Evolutionary conservation across 495 filamentous ascomycete species (phyloP).

Genomic region (Evansstolkia leycettana): DNA sequence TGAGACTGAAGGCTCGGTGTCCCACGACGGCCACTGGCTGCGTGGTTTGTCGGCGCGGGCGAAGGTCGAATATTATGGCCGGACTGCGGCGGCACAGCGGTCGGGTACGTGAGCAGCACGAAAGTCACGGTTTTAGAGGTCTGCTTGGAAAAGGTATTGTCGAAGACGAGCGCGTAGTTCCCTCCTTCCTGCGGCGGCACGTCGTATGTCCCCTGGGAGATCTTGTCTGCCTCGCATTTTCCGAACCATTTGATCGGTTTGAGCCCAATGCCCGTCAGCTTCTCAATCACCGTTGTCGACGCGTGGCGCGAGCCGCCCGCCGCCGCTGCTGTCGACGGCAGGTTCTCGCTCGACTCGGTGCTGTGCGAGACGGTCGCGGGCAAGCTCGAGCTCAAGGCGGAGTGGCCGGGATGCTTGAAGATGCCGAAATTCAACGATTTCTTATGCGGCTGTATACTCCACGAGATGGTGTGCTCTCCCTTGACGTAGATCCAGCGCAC

Average conservation of each 20-base stretch:
- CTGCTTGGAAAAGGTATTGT: slow-evolving; percentile 97
- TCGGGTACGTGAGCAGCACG: slow-evolving; percentile 86
- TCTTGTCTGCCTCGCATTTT: slow-evolving; percentile 91
- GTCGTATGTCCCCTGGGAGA: slow-evolving; percentile 82
- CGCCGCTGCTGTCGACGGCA: slow-evolving; percentile 17
- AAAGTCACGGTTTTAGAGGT: slow-evolving; percentile 90
- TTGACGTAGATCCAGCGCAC: slow-evolving; percentile 93
- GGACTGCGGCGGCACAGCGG: slow-evolving; percentile 66
- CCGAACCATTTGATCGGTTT: slow-evolving; percentile 81
- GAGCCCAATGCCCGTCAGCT: slow-evolving; percentile 73
- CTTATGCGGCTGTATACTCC: slow-evolving; percentile 94
- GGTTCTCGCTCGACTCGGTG: slow-evolving; percentile 32
- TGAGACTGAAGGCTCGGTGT: slow-evolving; percentile 4
- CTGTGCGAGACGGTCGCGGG: slow-evolving; percentile 28
- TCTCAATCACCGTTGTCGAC: slow-evolving; percentile 57
- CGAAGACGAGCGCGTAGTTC: slow-evolving; percentile 94
- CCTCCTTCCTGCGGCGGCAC: slow-evolving; percentile 61
- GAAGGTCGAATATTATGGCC: slow-evolving; percentile 50
- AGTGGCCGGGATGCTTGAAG: slow-evolving; percentile 82
- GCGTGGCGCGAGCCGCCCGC: slow-evolving; percentile 29
- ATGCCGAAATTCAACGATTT: slow-evolving; percentile 97
- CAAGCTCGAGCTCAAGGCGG: slow-evolving; percentile 35
- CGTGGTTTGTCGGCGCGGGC: slow-evolving; percentile 27
- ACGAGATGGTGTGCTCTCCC: slow-evolving; percentile 82
- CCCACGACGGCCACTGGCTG: slow-evolving; percentile 7